Percentiles rank a stretch among this genome's conserved stretches.
Evolutionary conservation across 805 yeast species (phyloP).

Genomic region (Kuraishia floccosa): DNA sequence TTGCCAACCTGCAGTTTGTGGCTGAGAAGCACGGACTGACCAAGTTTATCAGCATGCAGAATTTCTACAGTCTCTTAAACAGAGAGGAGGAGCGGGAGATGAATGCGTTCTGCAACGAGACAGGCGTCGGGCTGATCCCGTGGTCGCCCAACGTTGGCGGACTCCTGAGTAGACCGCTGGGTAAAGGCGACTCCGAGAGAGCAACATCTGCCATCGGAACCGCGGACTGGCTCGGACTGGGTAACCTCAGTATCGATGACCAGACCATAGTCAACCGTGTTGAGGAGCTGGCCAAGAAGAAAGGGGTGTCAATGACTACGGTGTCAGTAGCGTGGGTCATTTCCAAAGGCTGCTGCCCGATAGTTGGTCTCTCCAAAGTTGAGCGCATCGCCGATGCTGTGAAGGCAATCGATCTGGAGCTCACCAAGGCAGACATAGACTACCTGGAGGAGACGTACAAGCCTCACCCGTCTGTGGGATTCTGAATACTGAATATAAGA

Average conservation of each 20-base stretch:
- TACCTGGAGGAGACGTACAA: conserved; percentile 26
- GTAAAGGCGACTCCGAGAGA: conserved; percentile 2
- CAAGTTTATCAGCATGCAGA: conserved; percentile 49
- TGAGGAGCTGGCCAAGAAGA: conserved; percentile 38
- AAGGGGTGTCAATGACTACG: conserved; percentile 40
- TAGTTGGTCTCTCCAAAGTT: conserved; percentile 39
- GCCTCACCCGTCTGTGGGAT: conserved; percentile 8
- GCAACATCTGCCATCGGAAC: conserved; percentile 6
- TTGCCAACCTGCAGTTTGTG: conserved; percentile 37
- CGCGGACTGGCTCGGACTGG: conserved; percentile 9
- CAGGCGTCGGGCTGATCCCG: conserved; percentile 45
- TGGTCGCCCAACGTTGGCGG: conserved; percentile 54
- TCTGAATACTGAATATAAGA: no score
- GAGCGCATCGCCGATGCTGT: conserved; percentile 42
- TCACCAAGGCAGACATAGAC: conserved; percentile 22
- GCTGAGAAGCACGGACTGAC: conserved; percentile 48
- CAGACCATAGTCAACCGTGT: conserved; percentile 33
- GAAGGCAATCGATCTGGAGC: conserved; percentile 24
- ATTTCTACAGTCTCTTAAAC: conserved; percentile 39
- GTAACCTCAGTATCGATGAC: conserved; percentile 14
- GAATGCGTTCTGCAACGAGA: conserved; percentile 38
- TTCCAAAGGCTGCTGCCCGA: conserved; percentile 38
- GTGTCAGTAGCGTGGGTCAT: conserved; percentile 43
- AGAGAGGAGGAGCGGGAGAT: conserved; percentile 57
- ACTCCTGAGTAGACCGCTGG: conserved; percentile 5